These are phyloP conservation scores for Glomus cerebriforme DNA, from an alignment of 192 early-diverging fungal species.

Conservation along the genomic window DNA sequence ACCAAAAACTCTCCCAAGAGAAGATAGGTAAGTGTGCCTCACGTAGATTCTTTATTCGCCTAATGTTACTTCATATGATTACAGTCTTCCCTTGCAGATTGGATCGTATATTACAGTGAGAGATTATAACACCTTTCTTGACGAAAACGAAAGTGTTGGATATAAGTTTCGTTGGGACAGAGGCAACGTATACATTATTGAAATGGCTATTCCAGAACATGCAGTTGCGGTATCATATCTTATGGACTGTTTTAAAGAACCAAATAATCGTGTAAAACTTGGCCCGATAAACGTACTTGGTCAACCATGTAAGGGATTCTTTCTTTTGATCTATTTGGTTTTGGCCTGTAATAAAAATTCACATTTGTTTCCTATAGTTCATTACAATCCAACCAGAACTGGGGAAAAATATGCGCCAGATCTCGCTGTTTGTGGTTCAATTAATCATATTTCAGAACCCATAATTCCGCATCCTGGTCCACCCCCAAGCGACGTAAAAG, in stretches of 20 bases:
- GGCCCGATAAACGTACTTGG: neutral
- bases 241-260: neutral
- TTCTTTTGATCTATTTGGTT: neutral
- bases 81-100: neutral
- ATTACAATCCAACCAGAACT: neutral
- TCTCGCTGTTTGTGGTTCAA: neutral
- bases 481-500: neutral
- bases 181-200: neutral
- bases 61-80: neutral
- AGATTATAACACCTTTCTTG: neutral
- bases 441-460: neutral
- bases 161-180: neutral
- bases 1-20: neutral
- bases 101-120: neutral
- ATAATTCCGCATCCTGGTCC: neutral
- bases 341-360: neutral
- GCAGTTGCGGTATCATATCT: neutral
- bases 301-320: neutral
- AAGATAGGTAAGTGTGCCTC: neutral
- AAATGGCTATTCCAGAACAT: neutral
- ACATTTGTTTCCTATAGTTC: neutral
- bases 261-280: neutral
- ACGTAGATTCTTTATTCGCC: neutral
- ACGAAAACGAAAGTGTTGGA: neutral
- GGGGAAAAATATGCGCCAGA: neutral